Conservation (phyloP, 2,329 filamentous ascomycete genomes). For the Nectriaceae sp. region DNA sequence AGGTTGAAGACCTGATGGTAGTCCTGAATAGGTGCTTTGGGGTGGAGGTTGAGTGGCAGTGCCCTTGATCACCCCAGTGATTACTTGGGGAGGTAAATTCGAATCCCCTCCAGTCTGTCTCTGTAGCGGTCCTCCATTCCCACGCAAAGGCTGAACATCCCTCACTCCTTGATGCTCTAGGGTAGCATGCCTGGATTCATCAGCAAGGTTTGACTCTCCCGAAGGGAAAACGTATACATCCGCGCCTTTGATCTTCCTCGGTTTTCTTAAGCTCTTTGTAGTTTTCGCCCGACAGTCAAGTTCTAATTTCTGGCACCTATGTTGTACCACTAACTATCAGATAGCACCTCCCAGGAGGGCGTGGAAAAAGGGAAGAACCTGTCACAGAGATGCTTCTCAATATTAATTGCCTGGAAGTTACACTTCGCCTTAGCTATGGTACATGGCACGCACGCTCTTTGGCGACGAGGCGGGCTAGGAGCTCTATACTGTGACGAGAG, state of each 20-base stretch:
- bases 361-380: too few species aligned
- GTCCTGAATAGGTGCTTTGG: slow-evolving; percentile 1
- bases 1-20: neutral
- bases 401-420: slow-evolving; percentile 26
- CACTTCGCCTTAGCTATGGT: slow-evolving; percentile 31
- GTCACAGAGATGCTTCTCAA: slow-evolving; percentile 28
- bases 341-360: too few species aligned
- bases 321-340: too few species aligned
- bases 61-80: too few species aligned
- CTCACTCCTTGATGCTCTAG: too few species aligned
- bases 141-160: too few species aligned
- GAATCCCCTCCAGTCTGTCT: too few species aligned
- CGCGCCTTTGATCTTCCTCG: slow-evolving; percentile 30
- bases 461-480: slow-evolving; percentile 30
- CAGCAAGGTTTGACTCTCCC: too few species aligned
- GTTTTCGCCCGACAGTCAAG: slow-evolving; percentile 32
- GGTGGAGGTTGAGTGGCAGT: too few species aligned
- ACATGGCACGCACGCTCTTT: slow-evolving; percentile 33
- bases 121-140: too few species aligned
- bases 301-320: slow-evolving; percentile 28
- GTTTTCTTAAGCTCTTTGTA: slow-evolving; percentile 31
- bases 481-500: slow-evolving; percentile 4
- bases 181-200: too few species aligned
- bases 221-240: neutral
- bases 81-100: too few species aligned